Base-by-base conservation (phyloP, 352 stramenopile genomes). In the Globisporangium middletonii region DNA sequence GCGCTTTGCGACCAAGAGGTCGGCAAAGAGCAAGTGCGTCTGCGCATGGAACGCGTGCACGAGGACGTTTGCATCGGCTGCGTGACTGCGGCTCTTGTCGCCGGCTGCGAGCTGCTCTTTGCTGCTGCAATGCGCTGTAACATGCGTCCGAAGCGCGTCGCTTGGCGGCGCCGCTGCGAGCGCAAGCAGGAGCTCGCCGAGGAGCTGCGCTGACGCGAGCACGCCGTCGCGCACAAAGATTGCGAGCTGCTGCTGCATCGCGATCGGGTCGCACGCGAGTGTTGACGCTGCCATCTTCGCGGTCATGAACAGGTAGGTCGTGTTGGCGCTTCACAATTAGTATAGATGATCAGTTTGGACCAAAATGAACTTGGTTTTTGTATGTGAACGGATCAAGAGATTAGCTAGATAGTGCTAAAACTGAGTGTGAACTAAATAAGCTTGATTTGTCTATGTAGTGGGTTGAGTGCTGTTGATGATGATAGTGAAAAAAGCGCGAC, bases 161-260 rank as follows among this genome's bases (percentile, higher is more conserved):
- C 18, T 27, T 26, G 50, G 48, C 52, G 72, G 62, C 16, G 64
- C 63, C 6, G 72, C 64, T 23, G 81, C 77, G 0, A 84, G 26
- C 35, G 81, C 67, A 18, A 89, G 35, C 35, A 91, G 60, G 26
- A 91, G 63, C 43, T 89, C 76, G 23, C 77, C 81, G 15, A 91
- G 65, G 47, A 91, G 61, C 56, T 85, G 77, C 44, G 81, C 81
- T 50, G 81, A 89, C 50, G 78, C 71, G 55, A 72, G 46, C 45
- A 86, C 35, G n/a, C 64, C 72, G 30, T 71, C 73, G 49, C 42
- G 59, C 52, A 88, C 52, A 43, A 91, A 84, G 46, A 65, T 19
- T 42, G 76, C 70, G 45, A 91, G 58, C 58, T 91, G 78, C 44
- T 75, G 56, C 59, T 89, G 81, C 78, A 89, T 86, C 28, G 61